phyloP scores from a whole-genome alignment of 2,329 filamentous ascomycete genomes.

The Hypomyces rosellus region DNA sequence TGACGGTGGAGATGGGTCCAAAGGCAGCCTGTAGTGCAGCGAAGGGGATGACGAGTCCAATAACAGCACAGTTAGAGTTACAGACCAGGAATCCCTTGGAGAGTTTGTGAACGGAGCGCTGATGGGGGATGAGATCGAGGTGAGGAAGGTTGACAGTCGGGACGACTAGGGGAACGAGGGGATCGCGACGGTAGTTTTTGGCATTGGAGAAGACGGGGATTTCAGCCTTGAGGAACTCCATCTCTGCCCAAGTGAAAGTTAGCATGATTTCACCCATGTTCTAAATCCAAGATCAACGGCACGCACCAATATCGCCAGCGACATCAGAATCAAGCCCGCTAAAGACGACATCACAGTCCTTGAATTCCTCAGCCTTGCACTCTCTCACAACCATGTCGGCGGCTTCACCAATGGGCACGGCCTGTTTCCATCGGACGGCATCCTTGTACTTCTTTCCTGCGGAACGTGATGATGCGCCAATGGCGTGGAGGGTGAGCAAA shows the following conservation, averaged over 20 bases:
- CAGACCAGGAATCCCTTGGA: conserved; percentile 89
- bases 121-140: conserved; percentile 82
- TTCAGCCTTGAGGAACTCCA: conserved; percentile 82
- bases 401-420: conserved; percentile 71
- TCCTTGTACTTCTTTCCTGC: conserved; percentile 92
- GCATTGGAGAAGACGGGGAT: conserved; percentile 95
- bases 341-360: conserved; percentile 89
- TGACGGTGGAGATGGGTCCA: conserved; percentile 68
- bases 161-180: conserved; percentile 85
- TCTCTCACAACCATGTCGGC: conserved; percentile 78
- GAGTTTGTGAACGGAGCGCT: conserved; percentile 65
- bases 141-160: conserved; percentile 91
- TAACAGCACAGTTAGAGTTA: conserved; percentile 97
- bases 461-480: conserved; percentile 83
- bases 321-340: conserved; percentile 89
- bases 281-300: neutral
- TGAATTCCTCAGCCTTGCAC: conserved; percentile 75
- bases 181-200: conserved; percentile 91
- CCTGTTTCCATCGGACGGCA: conserved; percentile 93
- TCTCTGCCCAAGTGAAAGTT: conserved; percentile 51
- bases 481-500: conserved; percentile 75
- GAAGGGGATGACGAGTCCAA: conserved; percentile 91
- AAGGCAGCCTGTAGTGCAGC: conserved; percentile 83
- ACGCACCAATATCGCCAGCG: conserved; percentile 79
- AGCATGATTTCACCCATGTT: neutral